Conservation (phyloP, 306 rosid genomes). For the Carpinus viminea region DNA sequence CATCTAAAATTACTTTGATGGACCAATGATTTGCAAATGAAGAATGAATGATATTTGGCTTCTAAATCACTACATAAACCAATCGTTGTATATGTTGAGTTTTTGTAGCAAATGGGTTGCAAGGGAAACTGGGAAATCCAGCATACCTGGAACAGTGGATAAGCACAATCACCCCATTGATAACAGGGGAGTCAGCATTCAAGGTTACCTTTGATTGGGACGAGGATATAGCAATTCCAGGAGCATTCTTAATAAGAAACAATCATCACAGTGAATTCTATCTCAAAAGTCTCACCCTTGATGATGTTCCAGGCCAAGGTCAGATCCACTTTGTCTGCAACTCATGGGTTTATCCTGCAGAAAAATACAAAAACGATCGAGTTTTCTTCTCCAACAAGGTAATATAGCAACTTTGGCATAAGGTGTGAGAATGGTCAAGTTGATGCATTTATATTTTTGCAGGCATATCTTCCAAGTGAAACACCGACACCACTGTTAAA, state of each 20-base stretch:
- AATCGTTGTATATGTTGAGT: neutral
- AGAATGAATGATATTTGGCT: neutral
- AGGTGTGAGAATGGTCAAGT: too few relatives aligned
- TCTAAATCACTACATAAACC: neutral
- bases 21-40: too few relatives aligned
- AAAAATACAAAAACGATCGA: constrained; percentile 56
- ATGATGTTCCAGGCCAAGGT: constrained; percentile 67
- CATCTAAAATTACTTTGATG: too few relatives aligned
- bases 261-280: constrained; percentile 70
- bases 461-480: constrained; percentile 68
- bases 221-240: constrained; percentile 57
- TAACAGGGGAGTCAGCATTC: constrained; percentile 55
- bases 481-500: constrained; percentile 63
- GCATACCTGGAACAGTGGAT: constrained; percentile 66
- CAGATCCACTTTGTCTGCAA: constrained; percentile 68
- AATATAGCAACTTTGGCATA: neutral
- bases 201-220: constrained; percentile 64
- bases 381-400: constrained; percentile 85
- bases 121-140: constrained; percentile 58
- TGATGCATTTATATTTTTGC: constrained; percentile 7
- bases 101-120: constrained; percentile 45
- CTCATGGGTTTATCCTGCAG: constrained; percentile 79
- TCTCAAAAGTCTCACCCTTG: constrained; percentile 60
- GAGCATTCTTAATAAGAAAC: constrained; percentile 68
- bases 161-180: constrained; percentile 36